Evolutionary conservation across 495 filamentous ascomycete genomes (phyloP), one percentile per base, ranked within the genome.

Genomic region (Apiosordaria backusii): DNA sequence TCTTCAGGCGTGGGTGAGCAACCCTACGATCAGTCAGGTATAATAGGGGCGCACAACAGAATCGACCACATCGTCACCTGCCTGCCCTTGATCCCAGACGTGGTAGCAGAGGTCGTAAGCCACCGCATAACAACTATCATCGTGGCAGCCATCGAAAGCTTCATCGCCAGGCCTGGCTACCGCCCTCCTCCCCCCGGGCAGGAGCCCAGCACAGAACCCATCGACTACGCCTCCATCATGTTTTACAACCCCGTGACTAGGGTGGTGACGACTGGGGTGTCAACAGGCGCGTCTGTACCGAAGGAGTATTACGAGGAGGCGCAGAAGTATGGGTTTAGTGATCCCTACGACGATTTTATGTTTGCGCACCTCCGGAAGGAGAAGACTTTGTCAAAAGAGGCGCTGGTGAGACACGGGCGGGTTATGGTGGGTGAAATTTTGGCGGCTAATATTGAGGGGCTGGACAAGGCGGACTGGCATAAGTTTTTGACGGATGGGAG

Each of bases 381-480:
- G 65, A 29, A 1, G 50, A 22, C 3, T 19, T 27, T 55, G 19
- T 19, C 18, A 4, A 7, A 19, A 9, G 26, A 21, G 58, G 60
- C 22, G 15, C 23, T n/a, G 21, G 13, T 4, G 25, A 57, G 15
- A 21, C 27, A 68, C 40, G 71, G 71, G 13, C 65, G 57, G 50
- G 60, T 68, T 1, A 67, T 67, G 53, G 69, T 70, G 0, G 69
- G 71, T 0, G 29, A 67, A 50, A 40, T 66, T 15, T 10, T 73
- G 3, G 60, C 19, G 57, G 59, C 25, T 4, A 54, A 60, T 29
- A 45, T 68, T 18, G 5, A 6, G 61, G 66, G 59, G 19, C 0
- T 70, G 63, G 67, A 70, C 3, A 64, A 66, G 50, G 64, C 63
- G 7, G 57, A 74, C 25, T 74, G 72, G 72, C 67, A 72, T 19